Conservation (phyloP, 495 filamentous ascomycete genomes). For the Tirmania nivea region DNA sequence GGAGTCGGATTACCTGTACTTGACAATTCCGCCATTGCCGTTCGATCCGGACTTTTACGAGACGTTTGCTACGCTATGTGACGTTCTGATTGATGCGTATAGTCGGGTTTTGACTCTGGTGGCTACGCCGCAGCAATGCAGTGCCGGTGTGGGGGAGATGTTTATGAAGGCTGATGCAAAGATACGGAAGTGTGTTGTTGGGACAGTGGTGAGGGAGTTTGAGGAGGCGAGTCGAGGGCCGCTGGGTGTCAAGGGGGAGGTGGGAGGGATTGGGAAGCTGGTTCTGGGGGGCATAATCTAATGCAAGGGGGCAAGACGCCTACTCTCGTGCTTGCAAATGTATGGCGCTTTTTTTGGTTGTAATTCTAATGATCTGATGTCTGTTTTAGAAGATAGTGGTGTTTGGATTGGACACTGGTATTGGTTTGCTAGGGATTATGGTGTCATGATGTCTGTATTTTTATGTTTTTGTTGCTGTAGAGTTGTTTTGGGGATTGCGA, state of each 20-base stretch:
- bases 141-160: constrained; percentile 43
- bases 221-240: constrained; percentile 53
- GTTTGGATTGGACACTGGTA: too few relatives aligned
- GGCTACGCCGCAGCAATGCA: constrained; percentile 40
- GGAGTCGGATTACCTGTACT: constrained; percentile 59
- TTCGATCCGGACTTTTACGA: constrained; percentile 97
- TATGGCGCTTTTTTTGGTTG: neutral
- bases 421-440: too few relatives aligned
- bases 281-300: constrained; percentile 77
- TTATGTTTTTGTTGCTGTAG: too few relatives aligned
- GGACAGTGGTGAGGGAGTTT: constrained; percentile 72
- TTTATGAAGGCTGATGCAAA: constrained; percentile 78
- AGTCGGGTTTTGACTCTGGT: constrained; percentile 51
- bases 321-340: neutral
- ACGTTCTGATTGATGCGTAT: constrained; percentile 87
- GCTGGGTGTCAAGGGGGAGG: constrained; percentile 48
- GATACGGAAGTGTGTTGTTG: constrained; percentile 67
- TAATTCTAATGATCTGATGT: too few relatives aligned
- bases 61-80: constrained; percentile 91
- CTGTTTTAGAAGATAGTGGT: too few relatives aligned
- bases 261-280: constrained; percentile 64
- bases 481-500: too few relatives aligned
- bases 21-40: constrained; percentile 75
- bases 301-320: constrained; percentile 6
- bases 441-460: too few relatives aligned